Conservation (phyloP, 2,329 filamentous ascomycete species). For the Epichloe sp. region DNA sequence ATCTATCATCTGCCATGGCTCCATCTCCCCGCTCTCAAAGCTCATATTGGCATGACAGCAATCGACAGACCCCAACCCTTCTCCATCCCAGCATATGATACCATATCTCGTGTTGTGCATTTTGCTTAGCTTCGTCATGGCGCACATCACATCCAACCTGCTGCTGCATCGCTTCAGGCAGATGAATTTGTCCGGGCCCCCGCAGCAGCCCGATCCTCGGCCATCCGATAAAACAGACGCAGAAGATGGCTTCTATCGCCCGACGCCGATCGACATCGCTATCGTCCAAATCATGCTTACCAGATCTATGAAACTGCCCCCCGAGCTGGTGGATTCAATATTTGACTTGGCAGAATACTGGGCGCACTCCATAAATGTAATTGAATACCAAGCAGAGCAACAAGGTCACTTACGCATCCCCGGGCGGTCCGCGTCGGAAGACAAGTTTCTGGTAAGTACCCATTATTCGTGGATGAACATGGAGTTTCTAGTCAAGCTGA, state of each 20-base stretch:
- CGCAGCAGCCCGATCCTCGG: neutral
- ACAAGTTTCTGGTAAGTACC: constrained; percentile 21
- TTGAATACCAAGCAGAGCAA: constrained; percentile 15
- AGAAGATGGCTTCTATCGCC: constrained; percentile 14
- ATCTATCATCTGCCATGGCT: neutral
- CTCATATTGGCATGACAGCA: neutral
- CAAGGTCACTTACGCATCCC: constrained; percentile 11
- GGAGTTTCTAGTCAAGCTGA: neutral
- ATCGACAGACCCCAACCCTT: too few species aligned
- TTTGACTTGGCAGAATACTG: constrained; percentile 51
- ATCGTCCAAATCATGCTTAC: constrained; percentile 35
- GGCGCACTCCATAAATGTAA: constrained; percentile 32
- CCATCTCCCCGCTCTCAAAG: neutral
- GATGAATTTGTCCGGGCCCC: neutral
- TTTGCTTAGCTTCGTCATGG: constrained; percentile 13
- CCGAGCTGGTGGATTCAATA: constrained; percentile 42
- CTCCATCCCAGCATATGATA: neutral
- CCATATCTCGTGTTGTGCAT: constrained; percentile 6
- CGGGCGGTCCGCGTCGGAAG: constrained; percentile 13
- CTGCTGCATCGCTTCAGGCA: constrained; percentile 10
- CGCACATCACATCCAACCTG: constrained; percentile 13
- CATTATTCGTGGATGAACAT: too few species aligned
- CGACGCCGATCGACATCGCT: constrained; percentile 34
- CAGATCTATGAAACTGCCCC: constrained; percentile 30
- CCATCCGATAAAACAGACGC: constrained; percentile 4